Conservation (phyloP, 2,329 filamentous ascomycete genomes). For the Verticillium dahliae region DNA sequence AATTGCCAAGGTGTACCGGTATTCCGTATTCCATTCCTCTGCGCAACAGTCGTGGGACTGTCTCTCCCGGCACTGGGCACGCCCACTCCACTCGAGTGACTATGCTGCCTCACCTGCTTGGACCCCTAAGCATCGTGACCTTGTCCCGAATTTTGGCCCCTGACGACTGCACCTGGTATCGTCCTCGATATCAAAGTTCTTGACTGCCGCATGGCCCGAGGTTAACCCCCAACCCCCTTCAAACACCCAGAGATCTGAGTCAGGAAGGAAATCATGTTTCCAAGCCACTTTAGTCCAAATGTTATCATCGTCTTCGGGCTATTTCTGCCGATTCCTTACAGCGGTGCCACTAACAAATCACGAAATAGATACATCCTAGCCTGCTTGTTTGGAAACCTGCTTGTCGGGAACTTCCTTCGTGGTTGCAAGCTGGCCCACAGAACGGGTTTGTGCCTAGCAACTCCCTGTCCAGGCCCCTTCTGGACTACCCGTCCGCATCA, state of each 20-base stretch:
- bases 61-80: not conserved
- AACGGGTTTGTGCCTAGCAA: not conserved
- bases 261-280: not conserved
- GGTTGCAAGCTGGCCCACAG: not conserved
- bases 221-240: not conserved
- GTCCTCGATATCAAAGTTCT: not conserved
- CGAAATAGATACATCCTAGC: not conserved
- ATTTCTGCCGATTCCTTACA: not conserved
- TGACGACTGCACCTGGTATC: not conserved
- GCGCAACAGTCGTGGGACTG: not conserved
- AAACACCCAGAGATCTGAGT: not conserved
- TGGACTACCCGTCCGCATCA: not conserved
- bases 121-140: not conserved
- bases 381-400: not conserved
- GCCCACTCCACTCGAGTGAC: not conserved
- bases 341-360: not conserved
- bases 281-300: not conserved
- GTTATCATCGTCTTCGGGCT: not conserved
- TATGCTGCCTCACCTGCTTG: not conserved
- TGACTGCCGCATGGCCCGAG: not conserved
- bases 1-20: not conserved
- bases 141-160: not conserved
- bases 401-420: not conserved
- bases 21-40: not conserved
- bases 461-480: not conserved